Percentiles rank a stretch among this genome's conserved stretches.
Evolutionary conservation across 768 basidiomycete species (phyloP).

Genomic region (Harrya chromipes): DNA sequence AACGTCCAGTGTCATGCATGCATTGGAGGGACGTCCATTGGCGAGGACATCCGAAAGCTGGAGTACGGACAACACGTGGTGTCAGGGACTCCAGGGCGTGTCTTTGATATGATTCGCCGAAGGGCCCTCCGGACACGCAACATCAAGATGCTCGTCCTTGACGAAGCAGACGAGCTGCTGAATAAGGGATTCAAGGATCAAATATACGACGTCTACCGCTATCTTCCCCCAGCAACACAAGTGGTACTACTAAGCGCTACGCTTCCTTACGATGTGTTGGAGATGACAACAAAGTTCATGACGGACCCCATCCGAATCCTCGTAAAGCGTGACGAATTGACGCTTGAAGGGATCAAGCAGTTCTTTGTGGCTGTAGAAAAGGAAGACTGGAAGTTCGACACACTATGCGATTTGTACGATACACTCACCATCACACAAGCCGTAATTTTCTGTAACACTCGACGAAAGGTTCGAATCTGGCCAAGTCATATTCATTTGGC

Average conservation of each 20-base stretch:
- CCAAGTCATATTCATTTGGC: background rate
- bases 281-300: constrained; percentile 99
- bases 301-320: constrained; percentile 97
- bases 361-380: constrained; percentile 99
- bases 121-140: constrained; percentile 90
- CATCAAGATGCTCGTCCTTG: constrained; percentile 96
- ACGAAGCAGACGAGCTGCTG: constrained; percentile 94
- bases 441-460: constrained; percentile 98
- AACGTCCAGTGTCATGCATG: constrained; percentile 98
- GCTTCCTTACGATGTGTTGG: constrained; percentile 92
- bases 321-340: constrained; percentile 99
- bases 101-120: constrained; percentile 98
- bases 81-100: constrained; percentile 95
- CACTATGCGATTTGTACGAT: constrained; percentile 95
- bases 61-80: constrained; percentile 98
- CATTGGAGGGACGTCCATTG: constrained; percentile 95
- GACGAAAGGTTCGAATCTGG: constrained; percentile 71
- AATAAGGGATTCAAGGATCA: constrained; percentile 99
- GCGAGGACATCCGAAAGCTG: constrained; percentile 95
- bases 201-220: constrained; percentile 98
- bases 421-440: constrained; percentile 99
- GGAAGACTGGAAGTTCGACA: constrained; percentile 99
- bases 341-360: constrained; percentile 93
- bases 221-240: constrained; percentile 95
- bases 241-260: constrained; percentile 96